These are phyloP conservation scores for Alternaria viburni DNA, from an alignment of 2,329 filamentous ascomycete genomes.

Conservation along the genomic window DNA sequence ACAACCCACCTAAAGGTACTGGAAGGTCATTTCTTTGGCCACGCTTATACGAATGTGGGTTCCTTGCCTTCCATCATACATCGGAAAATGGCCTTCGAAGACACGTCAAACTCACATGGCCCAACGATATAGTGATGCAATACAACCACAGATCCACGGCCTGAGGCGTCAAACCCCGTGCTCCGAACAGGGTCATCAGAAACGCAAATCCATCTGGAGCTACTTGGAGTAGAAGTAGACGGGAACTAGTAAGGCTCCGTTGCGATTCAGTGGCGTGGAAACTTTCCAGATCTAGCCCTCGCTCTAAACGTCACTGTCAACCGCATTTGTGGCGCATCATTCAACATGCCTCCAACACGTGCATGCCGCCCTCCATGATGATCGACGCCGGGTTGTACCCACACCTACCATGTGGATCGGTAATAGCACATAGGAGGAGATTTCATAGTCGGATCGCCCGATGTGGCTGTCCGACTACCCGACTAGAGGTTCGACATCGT, in stretches of 20 bases:
- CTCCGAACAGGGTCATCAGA: background rate
- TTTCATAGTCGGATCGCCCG: constrained; percentile 4
- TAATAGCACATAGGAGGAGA: constrained; percentile 5
- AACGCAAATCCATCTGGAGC: background rate
- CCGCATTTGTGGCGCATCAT: constrained; percentile 9
- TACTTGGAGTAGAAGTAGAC: background rate
- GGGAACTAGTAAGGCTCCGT: constrained; percentile 3
- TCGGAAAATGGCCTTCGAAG: background rate
- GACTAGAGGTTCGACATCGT: background rate
- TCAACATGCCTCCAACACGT: constrained; percentile 1
- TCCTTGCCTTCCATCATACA: background rate
- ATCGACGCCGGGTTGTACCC: constrained; percentile 7
- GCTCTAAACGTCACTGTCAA: constrained; percentile 3
- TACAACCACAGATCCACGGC: background rate
- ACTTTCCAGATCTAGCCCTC: constrained; percentile 4
- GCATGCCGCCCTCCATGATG: background rate
- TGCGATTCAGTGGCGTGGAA: background rate
- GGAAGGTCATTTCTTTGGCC: background rate
- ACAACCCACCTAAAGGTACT: background rate
- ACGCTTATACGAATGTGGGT: background rate
- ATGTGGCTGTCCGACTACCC: constrained; percentile 8
- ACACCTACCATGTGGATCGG: constrained; percentile 7
- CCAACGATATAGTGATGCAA: background rate
- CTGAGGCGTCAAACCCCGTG: background rate
- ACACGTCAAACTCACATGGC: background rate